Base-by-base conservation (phyloP, 192 early-diverging fungal species). In the Helicostylum pulchrum region DNA sequence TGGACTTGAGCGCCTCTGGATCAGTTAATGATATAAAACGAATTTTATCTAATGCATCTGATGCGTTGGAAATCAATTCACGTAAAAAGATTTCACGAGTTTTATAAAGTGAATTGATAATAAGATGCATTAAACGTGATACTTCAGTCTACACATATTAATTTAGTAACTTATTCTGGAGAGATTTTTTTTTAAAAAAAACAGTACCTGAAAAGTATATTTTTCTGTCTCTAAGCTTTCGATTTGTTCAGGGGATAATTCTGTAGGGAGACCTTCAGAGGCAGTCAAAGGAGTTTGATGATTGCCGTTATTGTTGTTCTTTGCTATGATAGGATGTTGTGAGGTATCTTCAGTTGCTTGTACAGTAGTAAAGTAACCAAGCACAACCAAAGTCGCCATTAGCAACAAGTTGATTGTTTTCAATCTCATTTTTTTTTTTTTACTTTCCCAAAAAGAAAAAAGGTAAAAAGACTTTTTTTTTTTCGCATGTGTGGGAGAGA, bases 21-120 rank as follows among this genome's bases (percentile, higher is more conserved):
- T 93, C 83, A 9, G 90, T 92, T n/a, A 96, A 72, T 14, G 87
- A 74, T 53, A 82, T 60, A 72, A 94, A 94, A 9, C 94, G 81
- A 58, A 94, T 87, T 78, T 94, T 98, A 80, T 98, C 96, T 31
- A 99, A 75, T 4, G 97, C 97, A 80, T 98, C 96, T 7, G 95
- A 94, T 1, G 92, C 91, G 68, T 97, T 97, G 21, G 93, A 96
- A 44, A 98, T 94, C 19, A 99, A 82, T 79, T 99, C 97, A 30
- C 97, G 83, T 72, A 99, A 83, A 73, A 99, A 99, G 55, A 99
- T 94, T 66, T 99, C 95, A 75, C 85, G 83, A 55, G 87, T 88
- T 68, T 97, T 97, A 85, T 98, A 99, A 19, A 99, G 80, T 21
- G 91, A 93, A 77, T 97, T 94, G 75, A 96, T 95, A 66, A 99